Conservation (phyloP, 2,329 filamentous ascomycete species). For the Hypoxylon sp. region DNA sequence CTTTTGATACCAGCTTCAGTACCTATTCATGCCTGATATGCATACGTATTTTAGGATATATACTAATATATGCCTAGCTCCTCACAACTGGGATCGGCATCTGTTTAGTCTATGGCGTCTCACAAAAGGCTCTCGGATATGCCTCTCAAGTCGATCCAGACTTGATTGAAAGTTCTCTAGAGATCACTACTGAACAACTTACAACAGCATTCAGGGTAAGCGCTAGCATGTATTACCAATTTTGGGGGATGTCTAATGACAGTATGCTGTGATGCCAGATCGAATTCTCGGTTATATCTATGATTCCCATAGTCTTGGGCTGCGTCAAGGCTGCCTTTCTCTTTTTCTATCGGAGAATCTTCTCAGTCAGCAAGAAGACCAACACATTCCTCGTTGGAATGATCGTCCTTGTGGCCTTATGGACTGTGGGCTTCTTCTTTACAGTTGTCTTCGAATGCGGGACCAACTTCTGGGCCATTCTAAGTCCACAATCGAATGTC, state of each 20-base stretch:
- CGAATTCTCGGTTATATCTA: constrained; percentile 18
- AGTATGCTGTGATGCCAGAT: not conserved
- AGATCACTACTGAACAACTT: constrained; percentile 14
- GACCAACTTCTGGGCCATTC: constrained; percentile 13
- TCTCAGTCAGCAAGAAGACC: constrained; percentile 17
- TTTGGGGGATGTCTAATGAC: not conserved
- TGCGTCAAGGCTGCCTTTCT: constrained; percentile 41
- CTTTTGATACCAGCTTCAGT: constrained; percentile 41
- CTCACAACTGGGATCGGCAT: constrained; percentile 29
- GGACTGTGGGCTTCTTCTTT: constrained; percentile 38
- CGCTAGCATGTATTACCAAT: not conserved
- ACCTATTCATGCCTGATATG: constrained; percentile 44
- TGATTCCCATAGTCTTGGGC: constrained; percentile 37
- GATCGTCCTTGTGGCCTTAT: constrained; percentile 25
- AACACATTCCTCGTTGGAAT: constrained; percentile 29
- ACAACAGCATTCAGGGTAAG: constrained; percentile 23
- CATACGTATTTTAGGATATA: not conserved
- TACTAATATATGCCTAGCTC: constrained; percentile 23
- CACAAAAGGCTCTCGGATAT: constrained; percentile 30
- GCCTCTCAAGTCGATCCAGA: constrained; percentile 6
- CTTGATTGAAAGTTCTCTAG: constrained; percentile 1
- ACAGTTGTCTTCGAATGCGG: constrained; percentile 31
- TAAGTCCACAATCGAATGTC: constrained; percentile 11
- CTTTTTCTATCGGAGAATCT: constrained; percentile 43
- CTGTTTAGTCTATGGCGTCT: constrained; percentile 34